Base-by-base conservation (phyloP, 352 stramenopile genomes). In the Blastocystis sp. region DNA sequence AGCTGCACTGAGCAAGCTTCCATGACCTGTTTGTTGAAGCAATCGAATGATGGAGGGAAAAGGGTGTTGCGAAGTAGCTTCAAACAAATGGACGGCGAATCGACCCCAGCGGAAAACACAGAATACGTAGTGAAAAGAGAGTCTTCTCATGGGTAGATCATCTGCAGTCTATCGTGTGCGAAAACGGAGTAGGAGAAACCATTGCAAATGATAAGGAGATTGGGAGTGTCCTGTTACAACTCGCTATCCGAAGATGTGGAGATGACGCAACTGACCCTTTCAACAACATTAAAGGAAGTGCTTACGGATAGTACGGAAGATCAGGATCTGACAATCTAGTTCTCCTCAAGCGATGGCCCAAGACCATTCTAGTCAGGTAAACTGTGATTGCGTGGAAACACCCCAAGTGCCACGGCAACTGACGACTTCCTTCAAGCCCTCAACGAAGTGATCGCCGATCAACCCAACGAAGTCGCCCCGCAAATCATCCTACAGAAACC, bases 401-500 rank as follows among this genome's bases (percentile, higher is more conserved):
- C 29, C 18, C 6, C 4, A 63, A 81, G 69, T 81, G 69, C 69
- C 27, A 81, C 61, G 44, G 24, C 56, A 16, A 24, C 46, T 8
- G 69, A 81, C 27, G 69, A 81, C 8, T 24, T 81, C 3, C 46
- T 57, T 0, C 3, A 65, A 24, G 38, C n/a, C n/a, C 36, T 81
- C 48, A 63, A 81, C 24, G 46, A 81, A 65, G 42, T 51, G 11
- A 42, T 4, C 24, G 44, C 18, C 6, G 32, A 59, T 8, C 21
- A 48, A 27, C 11, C 46, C 9, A 40, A 64, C 53, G 46, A 64
- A 36, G 63, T 24, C 4, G n/a, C 69, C 6, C 69, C 69, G 9
- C 69, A 81, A 27, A 81, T 81, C 34, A 6, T 81, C 27, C 56
- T 81, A 44, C 69, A 81, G 16, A 81, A 81, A 32, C 69, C 69